Conservation (phyloP, 2,329 filamentous ascomycete genomes). For the Fonsecaea multimorphosa region DNA sequence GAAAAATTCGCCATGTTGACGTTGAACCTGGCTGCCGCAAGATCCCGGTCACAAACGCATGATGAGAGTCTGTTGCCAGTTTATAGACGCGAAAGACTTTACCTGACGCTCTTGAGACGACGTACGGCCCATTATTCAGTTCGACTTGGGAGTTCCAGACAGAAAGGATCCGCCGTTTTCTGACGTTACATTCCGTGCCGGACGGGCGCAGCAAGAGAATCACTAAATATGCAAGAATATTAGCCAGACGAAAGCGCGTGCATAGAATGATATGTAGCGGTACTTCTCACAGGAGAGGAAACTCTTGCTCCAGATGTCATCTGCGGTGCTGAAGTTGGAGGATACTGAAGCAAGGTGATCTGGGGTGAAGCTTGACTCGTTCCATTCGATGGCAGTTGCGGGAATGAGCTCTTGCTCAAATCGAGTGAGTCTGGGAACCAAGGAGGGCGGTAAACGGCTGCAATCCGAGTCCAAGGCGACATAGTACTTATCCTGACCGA, state of each 20-base stretch:
- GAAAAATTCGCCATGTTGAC: slow-evolving; percentile 19
- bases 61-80: slow-evolving; percentile 27
- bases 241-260: not conserved
- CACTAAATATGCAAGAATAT: slow-evolving; percentile 2
- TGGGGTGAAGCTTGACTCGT: slow-evolving; percentile 20
- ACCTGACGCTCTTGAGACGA: slow-evolving; percentile 31
- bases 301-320: slow-evolving; percentile 34
- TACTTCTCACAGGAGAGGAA: slow-evolving; percentile 29
- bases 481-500: slow-evolving; percentile 26
- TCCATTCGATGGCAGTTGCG: slow-evolving; percentile 33
- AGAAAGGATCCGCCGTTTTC: slow-evolving; percentile 28
- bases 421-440: slow-evolving; percentile 16
- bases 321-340: slow-evolving; percentile 19
- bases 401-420: slow-evolving; percentile 30
- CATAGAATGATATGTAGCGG: not conserved
- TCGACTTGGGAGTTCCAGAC: slow-evolving; percentile 27
- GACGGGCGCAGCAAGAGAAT: slow-evolving; percentile 31
- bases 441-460: slow-evolving; percentile 41
- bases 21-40: slow-evolving; percentile 16
- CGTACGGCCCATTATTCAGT: slow-evolving; percentile 30
- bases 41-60: slow-evolving; percentile 33
- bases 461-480: slow-evolving; percentile 14
- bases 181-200: slow-evolving; percentile 12
- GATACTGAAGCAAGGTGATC: slow-evolving; percentile 28
- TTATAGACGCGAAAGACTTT: slow-evolving; percentile 31